A percentile compares a stretch with the other conserved stretches of the same genome.
These are phyloP conservation scores for Globisporangium ultimum DNA, from an alignment of 352 stramenopile species.

Conservation along the genomic window DNA sequence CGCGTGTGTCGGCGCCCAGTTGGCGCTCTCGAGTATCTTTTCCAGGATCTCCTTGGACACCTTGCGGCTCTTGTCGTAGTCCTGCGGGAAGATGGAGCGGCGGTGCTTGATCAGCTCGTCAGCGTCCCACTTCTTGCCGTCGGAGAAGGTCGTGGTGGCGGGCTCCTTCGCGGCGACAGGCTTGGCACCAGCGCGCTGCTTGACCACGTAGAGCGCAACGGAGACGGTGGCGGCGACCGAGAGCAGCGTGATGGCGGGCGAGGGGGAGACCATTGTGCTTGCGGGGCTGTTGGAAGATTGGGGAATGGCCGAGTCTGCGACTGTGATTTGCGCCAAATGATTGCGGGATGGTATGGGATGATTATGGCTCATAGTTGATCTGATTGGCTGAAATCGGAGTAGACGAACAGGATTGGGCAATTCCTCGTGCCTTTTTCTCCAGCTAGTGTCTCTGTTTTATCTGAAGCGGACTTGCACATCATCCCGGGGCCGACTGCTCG, in stretches of 20 bases:
- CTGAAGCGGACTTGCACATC: no score
- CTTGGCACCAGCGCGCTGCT: conserved; percentile 7
- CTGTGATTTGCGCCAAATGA: no score
- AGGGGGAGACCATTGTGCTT: conserved; percentile 6
- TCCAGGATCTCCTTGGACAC: conserved; percentile 61
- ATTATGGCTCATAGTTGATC: no score
- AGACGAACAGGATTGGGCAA: no score
- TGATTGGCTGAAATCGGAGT: no score
- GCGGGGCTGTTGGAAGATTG: not conserved
- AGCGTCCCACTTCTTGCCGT: conserved; percentile 44
- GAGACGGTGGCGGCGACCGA: conserved; percentile 16
- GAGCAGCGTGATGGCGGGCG: not conserved
- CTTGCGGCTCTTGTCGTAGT: conserved; percentile 54
- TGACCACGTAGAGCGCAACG: conserved; percentile 17
- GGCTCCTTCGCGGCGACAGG: not conserved
- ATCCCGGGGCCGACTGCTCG: no score
- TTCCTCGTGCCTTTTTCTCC: no score
- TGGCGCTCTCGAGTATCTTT: conserved; percentile 74
- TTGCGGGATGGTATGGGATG: no score
- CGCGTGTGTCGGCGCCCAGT: conserved; percentile 82
- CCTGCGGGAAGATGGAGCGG: conserved; percentile 69
- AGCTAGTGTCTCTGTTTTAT: no score
- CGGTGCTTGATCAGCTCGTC: conserved; percentile 78
- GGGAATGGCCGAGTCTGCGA: no score
- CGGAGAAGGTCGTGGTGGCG: not conserved